These are phyloP conservation scores for Saccharomyces mikatae DNA, from an alignment of 805 yeast species.

Conservation along the genomic window DNA sequence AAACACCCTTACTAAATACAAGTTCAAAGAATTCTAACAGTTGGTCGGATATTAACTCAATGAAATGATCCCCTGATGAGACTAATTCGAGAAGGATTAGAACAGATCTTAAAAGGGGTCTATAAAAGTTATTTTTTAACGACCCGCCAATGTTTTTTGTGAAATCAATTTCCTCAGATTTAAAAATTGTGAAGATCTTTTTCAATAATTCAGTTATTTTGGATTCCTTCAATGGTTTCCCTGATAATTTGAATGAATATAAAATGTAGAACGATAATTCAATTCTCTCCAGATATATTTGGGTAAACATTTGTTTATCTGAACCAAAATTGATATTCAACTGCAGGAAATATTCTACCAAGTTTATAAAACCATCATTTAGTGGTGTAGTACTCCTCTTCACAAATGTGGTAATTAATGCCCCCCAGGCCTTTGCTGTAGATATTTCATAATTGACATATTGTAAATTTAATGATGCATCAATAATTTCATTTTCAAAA, in stretches of 20 bases:
- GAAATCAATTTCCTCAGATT: slow-evolving; percentile 43
- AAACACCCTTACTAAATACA: slow-evolving; percentile 60
- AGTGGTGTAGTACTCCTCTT: slow-evolving; percentile 33
- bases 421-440: slow-evolving; percentile 71
- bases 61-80: slow-evolving; percentile 35
- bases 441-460: slow-evolving; percentile 56
- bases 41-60: slow-evolving; percentile 42
- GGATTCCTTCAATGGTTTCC: slow-evolving; percentile 14
- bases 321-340: slow-evolving; percentile 46
- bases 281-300: slow-evolving; percentile 51
- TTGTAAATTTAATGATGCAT: slow-evolving; percentile 57
- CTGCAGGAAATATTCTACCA: slow-evolving; percentile 44
- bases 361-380: slow-evolving; percentile 30
- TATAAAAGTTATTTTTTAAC: slow-evolving; percentile 37
- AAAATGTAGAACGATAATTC: slow-evolving; percentile 54
- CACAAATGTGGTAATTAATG: slow-evolving; percentile 60
- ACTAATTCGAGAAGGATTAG: slow-evolving; percentile 41
- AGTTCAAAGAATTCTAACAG: slow-evolving; percentile 52
- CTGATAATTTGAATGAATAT: slow-evolving; percentile 19
- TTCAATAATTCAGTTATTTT: slow-evolving; percentile 19
- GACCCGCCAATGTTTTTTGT: slow-evolving; percentile 34
- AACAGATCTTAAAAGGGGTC: slow-evolving; percentile 54
- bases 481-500: slow-evolving; percentile 42
- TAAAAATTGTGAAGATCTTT: slow-evolving; percentile 32
- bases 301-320: slow-evolving; percentile 38